Evolutionary conservation across 2,329 filamentous ascomycete species (phyloP).

Genomic region (Sporothrix variecibatus): DNA sequence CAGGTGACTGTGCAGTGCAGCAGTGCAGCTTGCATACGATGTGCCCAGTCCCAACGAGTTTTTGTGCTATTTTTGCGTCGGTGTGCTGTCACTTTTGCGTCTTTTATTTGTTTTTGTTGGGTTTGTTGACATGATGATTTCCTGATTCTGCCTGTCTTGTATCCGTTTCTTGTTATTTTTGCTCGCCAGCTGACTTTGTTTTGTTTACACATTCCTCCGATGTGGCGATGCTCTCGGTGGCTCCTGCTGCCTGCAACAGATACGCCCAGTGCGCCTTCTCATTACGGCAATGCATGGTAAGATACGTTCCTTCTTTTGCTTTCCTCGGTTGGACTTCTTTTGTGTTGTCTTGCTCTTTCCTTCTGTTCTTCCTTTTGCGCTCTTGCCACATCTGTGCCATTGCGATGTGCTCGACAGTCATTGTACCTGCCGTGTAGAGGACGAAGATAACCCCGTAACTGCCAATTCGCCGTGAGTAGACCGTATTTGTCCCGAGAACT

Average conservation of each 20-base stretch:
- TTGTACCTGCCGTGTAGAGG: neutral
- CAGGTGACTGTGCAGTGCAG: constrained; percentile 18
- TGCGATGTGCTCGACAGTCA: neutral
- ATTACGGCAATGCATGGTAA: constrained; percentile 10
- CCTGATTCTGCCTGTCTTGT: neutral
- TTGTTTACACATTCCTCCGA: constrained; percentile 21
- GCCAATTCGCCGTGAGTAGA: neutral
- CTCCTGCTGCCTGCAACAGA: constrained; percentile 1
- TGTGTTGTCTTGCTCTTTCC: constrained; percentile 3
- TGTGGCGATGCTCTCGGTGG: constrained; percentile 19
- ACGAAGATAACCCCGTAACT: neutral
- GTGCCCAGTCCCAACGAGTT: neutral
- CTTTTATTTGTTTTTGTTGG: neutral
- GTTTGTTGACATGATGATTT: neutral
- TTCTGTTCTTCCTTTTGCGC: neutral
- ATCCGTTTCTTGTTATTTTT: neutral
- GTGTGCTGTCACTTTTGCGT: neutral
- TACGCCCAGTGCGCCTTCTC: constrained; percentile 1
- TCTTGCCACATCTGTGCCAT: neutral
- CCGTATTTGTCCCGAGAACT: neutral
- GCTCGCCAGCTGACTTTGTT: constrained; percentile 5
- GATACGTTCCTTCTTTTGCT: constrained; percentile 2
- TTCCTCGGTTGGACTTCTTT: neutral
- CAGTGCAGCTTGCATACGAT: neutral
- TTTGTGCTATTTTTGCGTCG: neutral